Evolutionary conservation across 2,329 filamentous ascomycete genomes (phyloP), one percentile per base, ranked within the genome.

Genomic region (Kalmusia sp.): DNA sequence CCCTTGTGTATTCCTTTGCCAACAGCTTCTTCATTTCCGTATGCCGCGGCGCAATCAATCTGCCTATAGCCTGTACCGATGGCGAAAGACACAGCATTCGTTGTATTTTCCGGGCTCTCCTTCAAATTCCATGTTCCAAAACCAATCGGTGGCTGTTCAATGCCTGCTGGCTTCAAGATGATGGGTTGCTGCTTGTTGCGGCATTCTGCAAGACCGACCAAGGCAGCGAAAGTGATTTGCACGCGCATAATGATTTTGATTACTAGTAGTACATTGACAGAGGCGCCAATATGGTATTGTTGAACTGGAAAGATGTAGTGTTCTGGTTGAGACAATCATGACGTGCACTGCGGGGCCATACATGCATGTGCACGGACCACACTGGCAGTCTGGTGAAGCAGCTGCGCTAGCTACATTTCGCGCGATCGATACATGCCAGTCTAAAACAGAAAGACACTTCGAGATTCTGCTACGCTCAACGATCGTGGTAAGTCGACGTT

Each of bases 31-130:
- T 61, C 49, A 39, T 63, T 63, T 6, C 55, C 55, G 40, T 63
- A 63, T 8, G 50, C 53, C 9, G 52, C 49, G 12, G 55, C 58
- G 21, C 55, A 56, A 43, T 64, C 62, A 38, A 64, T 58, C 17
- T 64, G 62, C n/a, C 56, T 49, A 39, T 61, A 64, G n/a, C 62
- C 62, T 12, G 51, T 41, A 50, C 59, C 41, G n/a, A 62, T 48
- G 5, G 58, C 52, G 27, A 54, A 70, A n/a, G 69, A 58, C 14
- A 79, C 75, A 21, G 76, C 76, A 30, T 24, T 40, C 1, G 57
- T 47, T 2, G 53, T 58, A n/a, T 65, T 57, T 11, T 55, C 55
- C 8, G 55, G 47, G 6, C 41, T 55, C 41, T 60, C 54, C 22
- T 58, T 55, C 22, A 55, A 34, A 35, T 64, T 61, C 59, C 59